Evolutionary conservation across 1,284 basidiomycete species (phyloP), one percentile per base, ranked within the genome.

Genomic region (Naganishia sp.): DNA sequence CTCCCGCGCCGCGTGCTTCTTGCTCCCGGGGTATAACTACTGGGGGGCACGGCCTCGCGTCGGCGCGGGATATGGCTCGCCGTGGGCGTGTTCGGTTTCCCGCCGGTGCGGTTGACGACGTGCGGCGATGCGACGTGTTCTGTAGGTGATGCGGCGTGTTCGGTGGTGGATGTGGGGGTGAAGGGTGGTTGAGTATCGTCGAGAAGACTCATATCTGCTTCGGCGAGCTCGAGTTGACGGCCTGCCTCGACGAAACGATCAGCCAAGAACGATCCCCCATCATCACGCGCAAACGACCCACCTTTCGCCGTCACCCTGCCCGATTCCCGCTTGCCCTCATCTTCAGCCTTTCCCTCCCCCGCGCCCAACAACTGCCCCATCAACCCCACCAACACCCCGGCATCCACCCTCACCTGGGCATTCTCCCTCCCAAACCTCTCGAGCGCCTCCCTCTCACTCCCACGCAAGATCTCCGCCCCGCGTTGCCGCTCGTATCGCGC

Each of bases 341-440:
- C 31, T 49, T 23, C 18, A 9, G 15, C 28, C 56, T 42, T 25
- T 42, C 25, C 23, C 32, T 41, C 18, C 21, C 39, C 35, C 21
- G 46, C 56, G 32, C 52, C 28, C 47, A 61, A 25, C 57, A 61
- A 42, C 57, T 61, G 47, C 35, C 57, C 57, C 21, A 61, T 61
- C 57, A 61, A 51, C 47, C 5, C 45, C n/a, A 61, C 57, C 57
- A 61, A 51, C n/a, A 61, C 3, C 17, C 21, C 57, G 10, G 46
- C 57, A 42, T 61, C 57, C 1, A 61, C 57, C 35, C 46, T 35
- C 2, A 35, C 57, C 13, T 31, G 21, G 2, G 21, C 35, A 51
- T 61, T 49, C 35, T 50, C 17, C 47, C 32, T 28, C 31, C 32
- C 57, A 25, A 61, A 61, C 47, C 5, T 3, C 2, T 42, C 32